Base-by-base conservation (phyloP, 306 rosid genomes). In the Fagus sylvatica region DNA sequence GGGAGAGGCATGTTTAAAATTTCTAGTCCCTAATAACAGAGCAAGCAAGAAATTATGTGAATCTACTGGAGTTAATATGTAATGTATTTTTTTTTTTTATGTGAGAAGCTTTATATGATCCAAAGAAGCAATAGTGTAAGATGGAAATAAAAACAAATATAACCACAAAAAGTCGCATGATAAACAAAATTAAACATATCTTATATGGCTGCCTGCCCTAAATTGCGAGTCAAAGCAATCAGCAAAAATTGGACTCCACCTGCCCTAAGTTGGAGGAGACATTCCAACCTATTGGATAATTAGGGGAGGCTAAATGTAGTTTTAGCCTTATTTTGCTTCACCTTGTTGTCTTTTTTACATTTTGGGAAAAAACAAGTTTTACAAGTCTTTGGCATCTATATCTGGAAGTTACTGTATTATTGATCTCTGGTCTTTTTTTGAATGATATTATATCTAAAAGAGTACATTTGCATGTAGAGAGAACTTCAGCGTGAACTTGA, bases 401-500 rank as follows among this genome's bases (percentile, higher is more conserved):
- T 15, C 37, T 8, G 4, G 2, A 16, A n/a, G 19, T 22, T 66
- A 10, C 51, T 10, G 8, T 72, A 53, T 49, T 54, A 62, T 33
- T n/a, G 57, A 17, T 68, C 70, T 68, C 41, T 51, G 30, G 36
- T 60, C 62, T 33, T 80, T 33, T 80, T 78, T 55, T 30, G 74
- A 48, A 28, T 64, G 57, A 49, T 54, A 34, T 12, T 39, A 67
- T 46, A 40, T 6, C 22, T 15, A 15, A 53, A 60, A 43, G 28
- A 69, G 54, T 86, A 43, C 55, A 32, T 87, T 66, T 79, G 53
- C 72, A 76, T 76, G 76, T 82, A 94, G 98, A 90, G 96, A 82
- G 98, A 94, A 76, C 93, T 91, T 79, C 96, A 91, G 89, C 91
- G 93, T 70, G 98, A 94, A 75, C 75, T 90, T 81, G 98, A 94